Evolutionary conservation across 305 asterid species (phyloP).

Genomic region (Fraxinus velutina): DNA sequence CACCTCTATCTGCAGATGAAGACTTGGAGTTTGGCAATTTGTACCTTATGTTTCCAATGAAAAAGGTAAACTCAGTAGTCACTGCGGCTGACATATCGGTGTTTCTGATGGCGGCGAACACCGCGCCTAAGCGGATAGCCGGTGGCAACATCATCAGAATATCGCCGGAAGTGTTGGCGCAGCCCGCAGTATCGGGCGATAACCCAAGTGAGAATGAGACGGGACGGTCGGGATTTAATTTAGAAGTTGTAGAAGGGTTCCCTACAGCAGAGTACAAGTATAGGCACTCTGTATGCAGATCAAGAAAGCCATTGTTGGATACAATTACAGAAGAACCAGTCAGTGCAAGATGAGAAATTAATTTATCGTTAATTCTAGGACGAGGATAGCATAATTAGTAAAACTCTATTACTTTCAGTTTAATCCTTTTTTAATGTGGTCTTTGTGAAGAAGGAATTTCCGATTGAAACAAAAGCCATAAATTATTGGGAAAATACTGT

Average conservation of each 20-base stretch:
- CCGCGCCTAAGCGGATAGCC: constrained; percentile 54
- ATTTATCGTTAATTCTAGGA: not conserved
- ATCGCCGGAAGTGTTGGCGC: constrained; percentile 24
- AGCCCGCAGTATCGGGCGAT: not conserved
- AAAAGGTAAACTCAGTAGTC: constrained; percentile 53
- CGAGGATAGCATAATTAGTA: not conserved
- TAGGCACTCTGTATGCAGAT: constrained; percentile 51
- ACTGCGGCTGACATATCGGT: constrained; percentile 72
- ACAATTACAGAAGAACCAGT: constrained; percentile 70
- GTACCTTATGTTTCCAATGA: constrained; percentile 69
- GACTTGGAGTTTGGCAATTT: constrained; percentile 63
- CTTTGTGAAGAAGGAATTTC: not conserved
- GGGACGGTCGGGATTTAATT: constrained; percentile 31
- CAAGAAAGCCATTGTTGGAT: constrained; percentile 70
- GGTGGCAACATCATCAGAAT: constrained; percentile 29
- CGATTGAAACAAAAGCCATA: not conserved
- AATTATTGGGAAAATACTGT: not conserved
- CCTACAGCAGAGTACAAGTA: constrained; percentile 36
- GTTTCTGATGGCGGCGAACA: constrained; percentile 50
- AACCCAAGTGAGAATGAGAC: constrained; percentile 18
- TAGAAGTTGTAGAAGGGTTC: constrained; percentile 33
- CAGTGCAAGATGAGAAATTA: constrained; percentile 31
- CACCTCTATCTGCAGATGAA: constrained; percentile 72
- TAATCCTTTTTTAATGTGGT: not conserved
- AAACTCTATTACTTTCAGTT: not conserved